phyloP scores from a whole-genome alignment of 108 stramenopile species.

The Fragilaria crotonensis region DNA sequence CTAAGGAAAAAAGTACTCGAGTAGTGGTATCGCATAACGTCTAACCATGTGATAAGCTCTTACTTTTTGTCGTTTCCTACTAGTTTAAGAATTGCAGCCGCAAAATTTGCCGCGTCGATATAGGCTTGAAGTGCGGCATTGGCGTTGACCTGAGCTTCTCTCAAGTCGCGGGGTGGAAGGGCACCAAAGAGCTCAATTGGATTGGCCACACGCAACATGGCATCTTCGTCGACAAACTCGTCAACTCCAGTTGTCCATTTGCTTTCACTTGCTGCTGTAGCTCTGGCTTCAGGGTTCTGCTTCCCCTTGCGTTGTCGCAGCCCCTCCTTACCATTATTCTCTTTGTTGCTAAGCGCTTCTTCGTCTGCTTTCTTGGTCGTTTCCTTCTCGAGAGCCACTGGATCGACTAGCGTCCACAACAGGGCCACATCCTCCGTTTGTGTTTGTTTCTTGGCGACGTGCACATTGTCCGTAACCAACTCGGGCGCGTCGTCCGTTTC shows the following conservation, averaged over 20 bases:
- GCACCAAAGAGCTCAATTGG: slow-evolving; percentile 34
- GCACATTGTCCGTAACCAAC: background rate
- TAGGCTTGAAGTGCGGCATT: slow-evolving; percentile 27
- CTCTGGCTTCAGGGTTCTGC: background rate
- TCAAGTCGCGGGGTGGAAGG: slow-evolving; percentile 25
- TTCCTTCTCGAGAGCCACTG: background rate
- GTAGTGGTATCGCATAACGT: too few relatives aligned
- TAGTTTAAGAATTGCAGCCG: slow-evolving; percentile 18
- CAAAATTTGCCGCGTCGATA: slow-evolving; percentile 39
- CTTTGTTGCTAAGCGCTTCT: background rate
- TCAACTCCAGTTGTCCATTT: background rate
- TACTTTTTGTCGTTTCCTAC: background rate
- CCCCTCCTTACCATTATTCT: background rate
- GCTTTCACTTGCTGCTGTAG: background rate
- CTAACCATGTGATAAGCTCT: too few relatives aligned
- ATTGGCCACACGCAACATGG: slow-evolving; percentile 3
- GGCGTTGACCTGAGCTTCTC: slow-evolving; percentile 31
- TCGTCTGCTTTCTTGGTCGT: background rate
- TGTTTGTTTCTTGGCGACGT: background rate
- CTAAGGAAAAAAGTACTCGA: too few relatives aligned
- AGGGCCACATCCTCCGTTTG: background rate
- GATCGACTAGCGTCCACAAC: background rate
- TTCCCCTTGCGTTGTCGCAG: slow-evolving; percentile 4
- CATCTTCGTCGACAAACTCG: background rate
- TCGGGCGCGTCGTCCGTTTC: background rate